Evolutionary conservation across 2,329 filamentous ascomycete species (phyloP), one percentile per base, ranked within the genome.

Genomic region (Talaromyces verruculosus): DNA sequence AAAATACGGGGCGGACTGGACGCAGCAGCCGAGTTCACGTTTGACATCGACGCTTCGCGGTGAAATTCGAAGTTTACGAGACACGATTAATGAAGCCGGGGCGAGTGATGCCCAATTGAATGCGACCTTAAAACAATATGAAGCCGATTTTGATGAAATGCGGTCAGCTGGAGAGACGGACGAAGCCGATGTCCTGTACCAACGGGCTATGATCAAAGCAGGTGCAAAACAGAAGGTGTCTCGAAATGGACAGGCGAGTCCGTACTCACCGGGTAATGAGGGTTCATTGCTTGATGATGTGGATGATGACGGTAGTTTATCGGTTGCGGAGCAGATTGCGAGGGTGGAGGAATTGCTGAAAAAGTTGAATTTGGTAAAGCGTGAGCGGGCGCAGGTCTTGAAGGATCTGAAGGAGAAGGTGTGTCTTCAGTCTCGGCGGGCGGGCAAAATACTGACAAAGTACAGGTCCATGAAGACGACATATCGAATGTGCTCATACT

Each of bases 401-500:
- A 98, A 97, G 77, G 95, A 99, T 78, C 83, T 99, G 71, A 99
- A 99, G 78, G 93, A 98, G 70, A 98, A 96, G 89, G 95, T 96
- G 78, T 72, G 84, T 39, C 61, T 59, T 10, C 63, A 11, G 19
- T 30, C 2, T 53, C 13, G 22, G 7, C 15, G 13, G 13, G 25
- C 5, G 5, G 25, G 17, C 15, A n/a, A n/a, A 10, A 58, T 17
- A 35, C 30, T 58, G 33, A 58, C n/a, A 30, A 19, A 17, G 30
- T 58, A 15, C 41, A 97, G 94, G 90, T 94, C 63, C 94, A 96
- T 79, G 92, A 91, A 70, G 96, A 99, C 74, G 96, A 99, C 73
- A 99, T 99, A 69, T 97, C 93, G 5, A 95, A 97, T 74, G 93
- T 98, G 13, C 84, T 99, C 67, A 99, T 99, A 65, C 82, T 99